Base-by-base conservation (phyloP, 257 asterid genomes). In the Thymus mandschuricus region DNA sequence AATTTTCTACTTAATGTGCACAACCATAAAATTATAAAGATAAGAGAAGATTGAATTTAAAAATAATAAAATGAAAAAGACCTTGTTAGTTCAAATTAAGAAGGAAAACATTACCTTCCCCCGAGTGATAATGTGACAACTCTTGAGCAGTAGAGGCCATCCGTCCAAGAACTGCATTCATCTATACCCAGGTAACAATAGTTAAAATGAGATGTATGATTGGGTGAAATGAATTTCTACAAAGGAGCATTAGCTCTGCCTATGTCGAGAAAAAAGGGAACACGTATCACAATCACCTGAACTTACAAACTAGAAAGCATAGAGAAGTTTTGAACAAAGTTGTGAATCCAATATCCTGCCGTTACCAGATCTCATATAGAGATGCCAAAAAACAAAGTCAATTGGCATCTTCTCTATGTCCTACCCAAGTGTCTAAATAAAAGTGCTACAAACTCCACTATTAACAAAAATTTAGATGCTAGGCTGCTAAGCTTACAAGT, bases 111-210 rank as follows among this genome's bases (percentile, higher is more conserved):
- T 55, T 85, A 95, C 99, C 99, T 74, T 92, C 96, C 75, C 99
- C 99, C 4, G 99, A 95, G 81, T 95, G 99, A 88, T 86, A 89
- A 81, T 86, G 95, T 70, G 96, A 89, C 88, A 95, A 78, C 79
- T 95, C 96, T 74, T 95, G 97, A 30, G 98, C 91, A 55, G 97
- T 84, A 65, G 97, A 86, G 69, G 92, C 89, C 95, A 95, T 86
- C 81, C 89, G 85, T 73, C 89, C 98, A 61, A 95, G 92, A 81
- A 89, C 97, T 56, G 97, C 89, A 78, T 91, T 92, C 95, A 89
- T 91, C 99, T 92, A 64, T 64, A 50, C 68, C 72, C 33, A 59
- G 49, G 44, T 41, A 55, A 76, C 45, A 75, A 56, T 31, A 62
- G 72, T 70, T 78, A 72, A 64, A 60, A 65, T 48, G 40, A 56